Base-by-base conservation (phyloP, 2,329 filamentous ascomycete species). In the Davidsoniella eucalypti region DNA sequence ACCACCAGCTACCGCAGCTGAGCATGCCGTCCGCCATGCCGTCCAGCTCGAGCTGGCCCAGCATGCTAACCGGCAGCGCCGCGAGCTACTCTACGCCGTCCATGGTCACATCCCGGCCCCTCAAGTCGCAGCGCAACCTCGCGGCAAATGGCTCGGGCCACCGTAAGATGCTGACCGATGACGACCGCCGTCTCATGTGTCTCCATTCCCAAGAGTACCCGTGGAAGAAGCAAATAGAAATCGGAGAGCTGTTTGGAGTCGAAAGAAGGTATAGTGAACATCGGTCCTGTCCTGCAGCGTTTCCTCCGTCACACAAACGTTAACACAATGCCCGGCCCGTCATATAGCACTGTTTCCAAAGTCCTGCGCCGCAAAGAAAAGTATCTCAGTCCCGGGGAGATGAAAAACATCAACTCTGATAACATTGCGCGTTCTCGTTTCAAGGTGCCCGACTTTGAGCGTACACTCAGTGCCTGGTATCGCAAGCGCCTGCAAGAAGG, bases 341-440 rank as follows among this genome's bases (percentile, higher is more conserved):
- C 42, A 12, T 26, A 38, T 64, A 98, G 92, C 68, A 98, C 92
- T 45, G 92, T 98, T n/a, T 98, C 92, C 50, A 98, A 98, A 63
- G 92, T 96, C 50, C 67, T 98, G 56, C 81, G 90, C 49, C 82
- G 94, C 60, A 94, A 90, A 67, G 92, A 98, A 56, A 92, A 93
- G 63, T 96, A 94, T 65, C 74, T 96, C 14, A 84, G 82, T 60
- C 78, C 79, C 49, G 85, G 85, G 60, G 87, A 86, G 63, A 83
- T 80, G 57, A 86, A 72, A 61, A 77, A 75, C 29, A 8, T 3
- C 4, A 12, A 18, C 17, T n/a, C 14, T 7, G 2, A 17, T 29
- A 23, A 3, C 17, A n/a, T 21, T 26, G 16, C 18, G 10, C 43
- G 51, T 29, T 12, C 76, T 52, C 94, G 94, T 67, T 82, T 84